These are phyloP conservation scores for Aspergillus leporis DNA, from an alignment of 495 filamentous ascomycete genomes.

Conservation along the genomic window DNA sequence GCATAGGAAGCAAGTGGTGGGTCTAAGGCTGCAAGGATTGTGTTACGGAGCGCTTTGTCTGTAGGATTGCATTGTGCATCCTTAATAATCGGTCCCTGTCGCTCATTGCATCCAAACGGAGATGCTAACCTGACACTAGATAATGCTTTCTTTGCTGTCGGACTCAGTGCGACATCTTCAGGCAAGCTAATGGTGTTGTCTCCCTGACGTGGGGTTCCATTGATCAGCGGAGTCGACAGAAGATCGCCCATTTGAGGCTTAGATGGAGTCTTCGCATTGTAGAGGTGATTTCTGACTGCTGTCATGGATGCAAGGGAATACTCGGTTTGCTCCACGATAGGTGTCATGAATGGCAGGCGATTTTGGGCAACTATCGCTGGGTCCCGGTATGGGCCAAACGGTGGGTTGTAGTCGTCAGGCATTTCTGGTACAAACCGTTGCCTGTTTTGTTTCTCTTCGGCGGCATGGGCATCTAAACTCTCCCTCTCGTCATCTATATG, in stretches of 20 bases:
- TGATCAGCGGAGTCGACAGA: slow-evolving; percentile 32
- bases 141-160: slow-evolving; percentile 49
- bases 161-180: slow-evolving; percentile 42
- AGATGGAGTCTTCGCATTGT: slow-evolving; percentile 73
- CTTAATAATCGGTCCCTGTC: slow-evolving; percentile 65
- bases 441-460: slow-evolving; percentile 33
- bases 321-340: slow-evolving; percentile 94
- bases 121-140: slow-evolving; percentile 21
- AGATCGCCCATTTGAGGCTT: slow-evolving; percentile 48
- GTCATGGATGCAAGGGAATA: slow-evolving; percentile 71
- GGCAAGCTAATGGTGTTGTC: slow-evolving; percentile 35
- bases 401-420: slow-evolving; percentile 80
- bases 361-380: slow-evolving; percentile 76
- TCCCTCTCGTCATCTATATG: slow-evolving; percentile 35
- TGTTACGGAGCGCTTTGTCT: slow-evolving; percentile 67
- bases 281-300: slow-evolving; percentile 52
- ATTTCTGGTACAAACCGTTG: slow-evolving; percentile 66
- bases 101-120: slow-evolving; percentile 24
- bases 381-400: slow-evolving; percentile 74
- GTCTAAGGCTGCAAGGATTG: slow-evolving; percentile 70
- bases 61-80: slow-evolving; percentile 87
- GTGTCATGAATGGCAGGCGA: slow-evolving; percentile 95
- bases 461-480: slow-evolving; percentile 19
- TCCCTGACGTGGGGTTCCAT: slow-evolving; percentile 29
- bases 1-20: slow-evolving; percentile 70